Evolutionary conservation across 192 early-diverging fungal genomes (phyloP).

Genomic region (Paraglomus brasilianum): DNA sequence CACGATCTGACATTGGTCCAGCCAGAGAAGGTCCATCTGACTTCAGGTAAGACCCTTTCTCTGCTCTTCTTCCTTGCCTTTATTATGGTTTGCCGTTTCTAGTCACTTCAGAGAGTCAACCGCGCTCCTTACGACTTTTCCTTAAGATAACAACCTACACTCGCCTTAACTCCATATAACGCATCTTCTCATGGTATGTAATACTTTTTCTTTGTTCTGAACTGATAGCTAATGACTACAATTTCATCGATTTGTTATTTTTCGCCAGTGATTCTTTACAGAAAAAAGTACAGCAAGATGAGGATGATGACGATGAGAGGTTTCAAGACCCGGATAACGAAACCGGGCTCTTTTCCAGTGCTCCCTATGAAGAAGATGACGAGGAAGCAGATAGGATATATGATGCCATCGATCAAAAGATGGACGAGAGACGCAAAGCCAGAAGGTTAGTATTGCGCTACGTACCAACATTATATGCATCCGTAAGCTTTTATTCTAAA

Average conservation of each 20-base stretch:
- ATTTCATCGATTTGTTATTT: background rate
- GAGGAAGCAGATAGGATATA: conserved; percentile 96
- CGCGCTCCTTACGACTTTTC: background rate
- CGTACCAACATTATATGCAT: too few relatives aligned
- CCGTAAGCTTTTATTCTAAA: too few relatives aligned
- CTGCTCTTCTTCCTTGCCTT: background rate
- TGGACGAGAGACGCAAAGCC: conserved; percentile 81
- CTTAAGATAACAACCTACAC: too few relatives aligned
- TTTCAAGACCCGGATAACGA: conserved; percentile 95
- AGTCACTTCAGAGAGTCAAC: background rate
- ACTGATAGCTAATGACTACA: too few relatives aligned
- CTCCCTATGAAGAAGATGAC: conserved; percentile 93
- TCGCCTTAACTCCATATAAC: background rate
- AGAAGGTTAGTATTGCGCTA: conserved; percentile 42
- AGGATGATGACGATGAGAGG: conserved; percentile 70
- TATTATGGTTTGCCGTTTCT: conserved; percentile 1
- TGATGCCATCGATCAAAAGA: conserved; percentile 82
- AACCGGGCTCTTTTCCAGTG: conserved; percentile 80
- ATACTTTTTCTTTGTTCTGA: background rate
- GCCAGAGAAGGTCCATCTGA: conserved; percentile 73
- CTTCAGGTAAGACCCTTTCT: conserved; percentile 38
- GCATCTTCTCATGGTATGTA: background rate
- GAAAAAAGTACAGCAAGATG: conserved; percentile 52
- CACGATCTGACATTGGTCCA: conserved; percentile 96
- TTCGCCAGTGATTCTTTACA: conserved; percentile 40